Base-by-base conservation (phyloP, 805 yeast genomes). In the Yarrowia osloensis region DNA sequence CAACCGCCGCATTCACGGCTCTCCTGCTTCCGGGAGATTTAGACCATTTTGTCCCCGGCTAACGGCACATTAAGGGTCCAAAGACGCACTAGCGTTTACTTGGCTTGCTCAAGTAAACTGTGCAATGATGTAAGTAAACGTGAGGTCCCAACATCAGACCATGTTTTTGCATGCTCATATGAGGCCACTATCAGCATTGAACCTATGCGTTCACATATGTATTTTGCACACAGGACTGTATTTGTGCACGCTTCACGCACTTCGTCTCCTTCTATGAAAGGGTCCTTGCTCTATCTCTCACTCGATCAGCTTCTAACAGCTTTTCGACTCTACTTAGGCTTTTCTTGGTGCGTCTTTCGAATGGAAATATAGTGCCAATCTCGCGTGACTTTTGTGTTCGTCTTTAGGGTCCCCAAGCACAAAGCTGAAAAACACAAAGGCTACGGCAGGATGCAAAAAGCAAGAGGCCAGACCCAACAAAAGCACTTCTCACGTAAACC, bases 351-450 rank as follows among this genome's bases (percentile, higher is more conserved):
- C 35, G 11, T 33, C 35, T 4, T 15, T 33, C 35, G n/a, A n/a
- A 33, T 33, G 35, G 17, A 15, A 40, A 17, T 8, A 28, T 28
- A 40, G 24, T 40, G 22, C 44, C 22, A 28, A 46, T 46, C 52
- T 46, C 52, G 52, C 52, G 52, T 46, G 52, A 46, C 52, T 46
- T 46, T 46, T 46, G 52, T 26, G 29, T 15, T 42, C 13, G 13
- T 12, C 12, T 33, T 33, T 33, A 33, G 35, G 35, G 35, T 33
- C 35, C 35, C 2, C 31, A 28, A 8, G 31, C 31, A 28, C 31
- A 39, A 39, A 13, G n/a, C n/a, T 17, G 8, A 28, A 28, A 47
- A 28, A 47, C 24, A 21, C n/a, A 29, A 47, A 24, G 17, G 3
- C 12, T 1, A 42, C 8, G 28, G 47, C 12, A 12, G 17, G 11